phyloP scores from a whole-genome alignment of 805 yeast species.

The Kodamaea neixiangensis region DNA sequence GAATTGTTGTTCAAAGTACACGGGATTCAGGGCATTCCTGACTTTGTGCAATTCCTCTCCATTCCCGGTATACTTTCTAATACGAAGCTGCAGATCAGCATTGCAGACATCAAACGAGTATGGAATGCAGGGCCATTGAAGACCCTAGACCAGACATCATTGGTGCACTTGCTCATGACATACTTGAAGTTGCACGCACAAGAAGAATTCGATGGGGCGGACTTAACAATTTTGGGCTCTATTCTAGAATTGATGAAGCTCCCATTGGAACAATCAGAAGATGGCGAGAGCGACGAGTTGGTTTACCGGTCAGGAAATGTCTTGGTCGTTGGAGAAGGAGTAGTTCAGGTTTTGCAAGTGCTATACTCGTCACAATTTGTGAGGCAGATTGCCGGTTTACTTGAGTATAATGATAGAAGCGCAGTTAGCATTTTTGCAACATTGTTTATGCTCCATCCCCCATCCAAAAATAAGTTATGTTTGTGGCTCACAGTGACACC shows the following conservation, averaged over 20 bases:
- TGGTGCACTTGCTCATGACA: slow-evolving; percentile 9
- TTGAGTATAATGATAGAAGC: neutral
- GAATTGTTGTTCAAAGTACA: slow-evolving; percentile 4
- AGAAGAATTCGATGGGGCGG: neutral
- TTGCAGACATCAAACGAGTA: slow-evolving; percentile 14
- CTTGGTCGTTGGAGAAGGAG: neutral
- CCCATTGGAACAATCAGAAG: slow-evolving; percentile 13
- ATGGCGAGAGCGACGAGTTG: slow-evolving; percentile 6
- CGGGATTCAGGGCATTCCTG: slow-evolving; percentile 5
- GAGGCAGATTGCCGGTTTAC: slow-evolving; percentile 16
- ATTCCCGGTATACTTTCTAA: slow-evolving; percentile 11
- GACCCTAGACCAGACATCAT: slow-evolving; percentile 19
- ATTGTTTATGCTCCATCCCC: slow-evolving; percentile 40
- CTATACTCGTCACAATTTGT: slow-evolving; percentile 26
- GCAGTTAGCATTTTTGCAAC: slow-evolving; percentile 26
- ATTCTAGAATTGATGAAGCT: slow-evolving; percentile 22
- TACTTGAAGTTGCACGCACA: slow-evolving; percentile 4
- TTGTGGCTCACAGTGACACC: slow-evolving; percentile 46
- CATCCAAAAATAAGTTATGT: slow-evolving; percentile 37
- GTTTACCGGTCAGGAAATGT: neutral
- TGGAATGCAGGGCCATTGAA: slow-evolving; percentile 24
- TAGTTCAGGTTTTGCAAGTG: slow-evolving; percentile 5
- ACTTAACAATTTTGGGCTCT: slow-evolving; percentile 10
- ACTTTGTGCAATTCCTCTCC: slow-evolving; percentile 15
- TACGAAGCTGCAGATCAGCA: slow-evolving; percentile 1